Base-by-base conservation (phyloP, 1,284 basidiomycete species). In the Grifola frondosa region DNA sequence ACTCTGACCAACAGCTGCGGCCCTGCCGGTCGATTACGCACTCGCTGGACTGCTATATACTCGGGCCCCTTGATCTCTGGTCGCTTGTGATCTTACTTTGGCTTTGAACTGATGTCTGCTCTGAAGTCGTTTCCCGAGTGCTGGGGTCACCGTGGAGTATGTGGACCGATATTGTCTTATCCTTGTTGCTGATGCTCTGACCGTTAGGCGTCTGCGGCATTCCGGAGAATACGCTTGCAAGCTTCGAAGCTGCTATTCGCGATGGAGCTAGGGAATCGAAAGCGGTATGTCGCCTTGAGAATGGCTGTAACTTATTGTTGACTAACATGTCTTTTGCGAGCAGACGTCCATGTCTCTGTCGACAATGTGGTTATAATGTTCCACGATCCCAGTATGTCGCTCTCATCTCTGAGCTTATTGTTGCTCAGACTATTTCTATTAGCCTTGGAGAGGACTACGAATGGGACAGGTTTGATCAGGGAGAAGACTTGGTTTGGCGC, bases 191-290 rank as follows among this genome's bases (percentile, higher is more conserved):
- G 21, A 26, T 30, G 26, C 37, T 33, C 30, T 32, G 21, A 33
- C 35, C 42, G 28, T 23, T 58, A 92, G 91, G 91, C 92, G 33
- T 93, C 91, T 16, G 82, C 88, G 17, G 74, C 78, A 13, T 95
- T 80, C 93, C 92, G 16, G 93, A 96, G 69, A 97, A 97, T 71
- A 95, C 91, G 31, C 80, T 91, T 49, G 87, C 88, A 41, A 92
- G 90, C 66, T 97, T 97, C 67, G 84, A 93, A 63, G 88, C 87
- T 52, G 94, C 95, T 52, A 92, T 96, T 53, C 81, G 82, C 36
- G 92, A 95, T 66, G 95, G 94, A 46, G 88, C 93, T 35, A 97
- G 65, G 94, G 92, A 58, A 92, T 97, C 59, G 95, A 97, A 77
- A 93, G 89, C 62, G 86, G 85, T 88, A 83, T 67, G 80, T 76